Conservation (phyloP, 345 rosid genomes). For the Salix exigua region DNA sequence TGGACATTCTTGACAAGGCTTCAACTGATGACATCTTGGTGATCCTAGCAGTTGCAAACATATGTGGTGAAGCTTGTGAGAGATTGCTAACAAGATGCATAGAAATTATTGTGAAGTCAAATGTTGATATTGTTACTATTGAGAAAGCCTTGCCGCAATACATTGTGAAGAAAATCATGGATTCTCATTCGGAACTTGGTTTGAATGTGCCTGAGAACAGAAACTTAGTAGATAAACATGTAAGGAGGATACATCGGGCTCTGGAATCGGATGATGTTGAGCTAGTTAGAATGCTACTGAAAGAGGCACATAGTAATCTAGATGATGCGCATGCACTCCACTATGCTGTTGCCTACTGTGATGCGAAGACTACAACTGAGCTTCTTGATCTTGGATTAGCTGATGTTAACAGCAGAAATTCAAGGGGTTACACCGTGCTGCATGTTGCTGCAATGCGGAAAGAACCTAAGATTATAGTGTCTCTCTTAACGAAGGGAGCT, state of each 20-base stretch:
- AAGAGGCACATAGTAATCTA: slow-evolving; percentile 60
- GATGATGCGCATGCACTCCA: slow-evolving; percentile 75
- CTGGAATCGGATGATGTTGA: slow-evolving; percentile 86
- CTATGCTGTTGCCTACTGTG: slow-evolving; percentile 76
- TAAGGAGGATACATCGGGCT: slow-evolving; percentile 62
- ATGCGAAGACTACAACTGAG: slow-evolving; percentile 65
- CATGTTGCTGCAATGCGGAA: slow-evolving; percentile 78
- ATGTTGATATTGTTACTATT: slow-evolving; percentile 52
- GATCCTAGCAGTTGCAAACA: slow-evolving; percentile 49
- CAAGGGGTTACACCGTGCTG: slow-evolving; percentile 68
- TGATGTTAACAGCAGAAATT: slow-evolving; percentile 53
- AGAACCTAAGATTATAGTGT: slow-evolving; percentile 71
- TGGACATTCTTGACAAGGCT: slow-evolving; percentile 60
- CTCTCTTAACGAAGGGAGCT: slow-evolving; percentile 77
- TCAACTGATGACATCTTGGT: slow-evolving; percentile 57
- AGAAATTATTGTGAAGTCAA: slow-evolving; percentile 52
- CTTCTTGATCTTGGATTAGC: slow-evolving; percentile 73
- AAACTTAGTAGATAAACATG: slow-evolving; percentile 48
- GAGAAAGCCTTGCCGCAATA: slow-evolving; percentile 58
- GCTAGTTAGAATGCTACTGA: slow-evolving; percentile 67
- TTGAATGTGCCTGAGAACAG: slow-evolving; percentile 28
- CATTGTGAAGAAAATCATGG: slow-evolving; percentile 44
- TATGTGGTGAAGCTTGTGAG: slow-evolving; percentile 55
- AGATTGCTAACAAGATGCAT: slow-evolving; percentile 44
- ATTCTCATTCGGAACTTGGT: slow-evolving; percentile 41